These are phyloP conservation scores for Trifolium pratense DNA, from an alignment of 306 rosid species.

Conservation along the genomic window DNA sequence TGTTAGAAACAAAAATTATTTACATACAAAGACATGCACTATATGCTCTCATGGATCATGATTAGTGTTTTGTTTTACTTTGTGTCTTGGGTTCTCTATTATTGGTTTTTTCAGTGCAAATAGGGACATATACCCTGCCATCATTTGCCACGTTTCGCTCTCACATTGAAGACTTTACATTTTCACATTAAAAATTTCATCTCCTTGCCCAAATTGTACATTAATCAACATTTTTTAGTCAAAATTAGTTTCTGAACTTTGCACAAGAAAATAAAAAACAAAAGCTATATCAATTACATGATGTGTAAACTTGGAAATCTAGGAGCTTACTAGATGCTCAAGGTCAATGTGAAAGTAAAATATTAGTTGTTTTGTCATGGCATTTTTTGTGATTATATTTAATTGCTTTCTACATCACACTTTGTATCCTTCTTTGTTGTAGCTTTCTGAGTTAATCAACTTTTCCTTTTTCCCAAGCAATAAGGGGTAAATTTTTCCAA, in stretches of 20 bases:
- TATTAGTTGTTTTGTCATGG: conserved; percentile 33
- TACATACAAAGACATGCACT: no score
- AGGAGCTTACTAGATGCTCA: conserved; percentile 31
- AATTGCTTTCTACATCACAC: conserved; percentile 44
- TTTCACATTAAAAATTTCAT: not conserved
- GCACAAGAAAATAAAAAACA: not conserved
- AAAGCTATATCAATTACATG: conserved; percentile 13
- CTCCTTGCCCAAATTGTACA: conserved; percentile 6
- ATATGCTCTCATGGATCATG: not conserved
- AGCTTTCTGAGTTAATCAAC: conserved; percentile 55
- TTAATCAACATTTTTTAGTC: conserved; percentile 1
- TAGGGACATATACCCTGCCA: conserved; percentile 6
- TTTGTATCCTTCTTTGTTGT: conserved; percentile 49
- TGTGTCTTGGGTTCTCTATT: conserved; percentile 42
- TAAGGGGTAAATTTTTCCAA: conserved; percentile 31
- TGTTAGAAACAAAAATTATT: no score
- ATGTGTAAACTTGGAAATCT: conserved; percentile 38
- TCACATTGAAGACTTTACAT: conserved; percentile 21
- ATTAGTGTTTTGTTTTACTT: conserved; percentile 28
- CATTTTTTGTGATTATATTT: conserved; percentile 19
- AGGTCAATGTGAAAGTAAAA: conserved; percentile 44
- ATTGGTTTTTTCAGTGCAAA: conserved; percentile 39
- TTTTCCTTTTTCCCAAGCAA: conserved; percentile 25
- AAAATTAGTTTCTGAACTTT: not conserved
- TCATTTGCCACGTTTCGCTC: conserved; percentile 37